Base-by-base conservation (phyloP, 169 alveolate genomes). In the Theileria orientalis region DNA sequence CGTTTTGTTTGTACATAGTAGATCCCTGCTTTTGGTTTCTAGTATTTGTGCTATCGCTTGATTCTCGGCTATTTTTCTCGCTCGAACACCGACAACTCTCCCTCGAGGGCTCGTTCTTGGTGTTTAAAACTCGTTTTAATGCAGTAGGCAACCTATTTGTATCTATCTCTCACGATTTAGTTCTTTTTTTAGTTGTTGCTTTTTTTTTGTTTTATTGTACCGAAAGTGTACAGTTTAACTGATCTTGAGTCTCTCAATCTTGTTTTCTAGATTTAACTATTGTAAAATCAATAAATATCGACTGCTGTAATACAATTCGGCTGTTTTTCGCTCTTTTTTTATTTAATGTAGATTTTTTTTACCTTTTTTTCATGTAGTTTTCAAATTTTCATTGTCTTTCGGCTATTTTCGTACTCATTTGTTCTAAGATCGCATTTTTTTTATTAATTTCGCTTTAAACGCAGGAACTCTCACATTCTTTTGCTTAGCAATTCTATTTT, bases 331-430 rank as follows among this genome's bases (percentile, higher is more conserved):
- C n/a, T n/a, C n/a, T n/a, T n/a, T n/a, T n/a, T n/a, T n/a, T n/a
- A n/a, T n/a, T 37, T 25, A 56, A 56, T 56, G 66, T 56, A 56
- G 66, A 56, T n/a, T 14, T 56, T n/a, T n/a, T 27, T 56, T 32
- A 56, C 14, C 14, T 29, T n/a, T 56, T n/a, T 23, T 56, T 56
- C 37, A 56, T 56, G 66, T 27, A 56, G 66, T 56, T 37, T 23
- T 27, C 21, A 27, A n/a, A n/a, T n/a, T n/a, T n/a, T n/a, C n/a
- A n/a, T n/a, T n/a, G n/a, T n/a, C n/a, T n/a, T n/a, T n/a, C 21
- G 37, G 14, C 21, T 56, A n/a, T 56, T 56, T n/a, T 21, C 35
- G 19, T 49, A 33, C 25, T 49, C 25, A 49, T 21, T 49, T 49
- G 60, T 49, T 46, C 60, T 13, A 49, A 3, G 16, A 49, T 27